Conservation (phyloP, 1,284 basidiomycete species). For the Hymenochaete sp. region DNA sequence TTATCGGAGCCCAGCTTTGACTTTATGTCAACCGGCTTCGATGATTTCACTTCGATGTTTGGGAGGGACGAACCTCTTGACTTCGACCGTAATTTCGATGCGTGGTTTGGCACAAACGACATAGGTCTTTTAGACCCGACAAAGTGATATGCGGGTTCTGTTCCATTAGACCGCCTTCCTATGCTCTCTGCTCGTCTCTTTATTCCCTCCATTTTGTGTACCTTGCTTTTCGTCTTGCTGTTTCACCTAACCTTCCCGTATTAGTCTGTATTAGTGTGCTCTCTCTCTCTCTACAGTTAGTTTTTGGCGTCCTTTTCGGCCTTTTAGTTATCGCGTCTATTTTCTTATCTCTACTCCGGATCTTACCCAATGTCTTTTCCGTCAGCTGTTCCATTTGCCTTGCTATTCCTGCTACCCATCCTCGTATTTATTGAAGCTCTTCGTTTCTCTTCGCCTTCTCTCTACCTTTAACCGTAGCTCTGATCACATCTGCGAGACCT, state of each 20-base stretch:
- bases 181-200: background rate
- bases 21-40: constrained; percentile 13
- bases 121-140: constrained; percentile 9
- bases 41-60: constrained; percentile 17
- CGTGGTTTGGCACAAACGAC: constrained; percentile 12
- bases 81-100: constrained; percentile 13
- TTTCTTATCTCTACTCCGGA: background rate
- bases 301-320: background rate
- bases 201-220: background rate
- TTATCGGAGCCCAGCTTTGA: constrained; percentile 3
- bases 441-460: background rate
- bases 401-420: background rate
- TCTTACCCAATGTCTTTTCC: constrained; percentile 2
- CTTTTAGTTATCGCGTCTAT: background rate
- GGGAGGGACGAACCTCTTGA: constrained; percentile 5
- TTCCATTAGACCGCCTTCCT: background rate
- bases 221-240: constrained; percentile 6
- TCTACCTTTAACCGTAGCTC: too few species aligned
- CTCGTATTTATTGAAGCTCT: constrained; percentile 9
- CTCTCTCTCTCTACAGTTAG: constrained; percentile 5
- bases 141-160: constrained; percentile 9
- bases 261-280: constrained; percentile 9
- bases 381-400: background rate
- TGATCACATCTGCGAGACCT: too few species aligned
- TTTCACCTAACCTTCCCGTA: constrained; percentile 5